Base-by-base conservation (phyloP, 2,329 filamentous ascomycete genomes). In the Didymella glomerata region DNA sequence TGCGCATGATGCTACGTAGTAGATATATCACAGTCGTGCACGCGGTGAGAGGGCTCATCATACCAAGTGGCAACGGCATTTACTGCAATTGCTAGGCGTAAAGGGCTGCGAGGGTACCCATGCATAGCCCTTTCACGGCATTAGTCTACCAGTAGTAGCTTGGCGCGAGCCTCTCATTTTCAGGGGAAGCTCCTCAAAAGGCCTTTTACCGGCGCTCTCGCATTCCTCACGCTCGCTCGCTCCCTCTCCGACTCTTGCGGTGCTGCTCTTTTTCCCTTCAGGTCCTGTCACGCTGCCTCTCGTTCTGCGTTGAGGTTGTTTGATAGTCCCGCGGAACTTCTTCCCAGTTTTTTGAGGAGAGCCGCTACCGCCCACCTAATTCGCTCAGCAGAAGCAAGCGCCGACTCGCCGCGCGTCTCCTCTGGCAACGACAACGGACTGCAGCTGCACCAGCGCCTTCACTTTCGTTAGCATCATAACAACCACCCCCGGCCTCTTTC, bases 381-480 rank as follows among this genome's bases (percentile, higher is more conserved):
- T 44, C 58, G 41, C 57, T 60, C 61, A 60, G 57, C 57, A 54
- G 42, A 55, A 63, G 62, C 63, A 69, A 71, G 66, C 67, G 67
- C 68, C 67, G 64, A 65, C 58, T 64, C 68, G 68, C 71, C 71
- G 70, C 73, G 71, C 72, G 69, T 72, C 66, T 69, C 67, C 64
- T 64, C 65, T 68, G 65, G 64, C 69, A 68, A 67, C 71, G 66
- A 71, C 73, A 28, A 54, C 67, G 57, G 52, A 54, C 63, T 64
- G 61, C 68, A 61, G 53, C 66, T 66, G 68, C 64, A 48, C 62
- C 66, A 61, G 67, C 68, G 54, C 64, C 67, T 62, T 48, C 68
- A 66, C 72, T 63, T 64, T 74, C 73, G 67, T 67, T 76, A 62
- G 60, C 61, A 61, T 56, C 32, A 61, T 45, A 53, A 63, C 59